Percentiles rank a stretch among this genome's conserved stretches.
Evolutionary conservation across 441 rosid species (phyloP).

Genomic region (Arabidopsis hybrid): DNA sequence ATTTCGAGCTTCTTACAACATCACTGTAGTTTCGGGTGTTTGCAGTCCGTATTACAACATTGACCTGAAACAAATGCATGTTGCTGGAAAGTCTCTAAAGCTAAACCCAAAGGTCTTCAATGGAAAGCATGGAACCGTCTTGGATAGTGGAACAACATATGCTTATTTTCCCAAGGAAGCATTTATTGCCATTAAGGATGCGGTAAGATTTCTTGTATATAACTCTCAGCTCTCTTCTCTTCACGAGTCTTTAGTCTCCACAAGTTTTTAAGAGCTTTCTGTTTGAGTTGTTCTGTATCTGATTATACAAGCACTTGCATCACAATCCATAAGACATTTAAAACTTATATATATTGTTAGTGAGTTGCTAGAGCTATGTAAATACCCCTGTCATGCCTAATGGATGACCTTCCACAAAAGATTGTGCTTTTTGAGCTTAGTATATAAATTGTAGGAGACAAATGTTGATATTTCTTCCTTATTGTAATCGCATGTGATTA

Average conservation of each 20-base stretch:
- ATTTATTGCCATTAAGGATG: slow-evolving; percentile 62
- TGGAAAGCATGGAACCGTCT: slow-evolving; percentile 69
- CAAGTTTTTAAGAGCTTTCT: neutral
- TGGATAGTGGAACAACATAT: slow-evolving; percentile 86
- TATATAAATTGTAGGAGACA: slow-evolving; percentile 2
- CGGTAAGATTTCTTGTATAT: slow-evolving; percentile 54
- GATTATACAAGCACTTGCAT: slow-evolving; percentile 1
- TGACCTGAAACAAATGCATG: slow-evolving; percentile 75
- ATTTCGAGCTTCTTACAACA: slow-evolving; percentile 66
- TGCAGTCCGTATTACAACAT: slow-evolving; percentile 84
- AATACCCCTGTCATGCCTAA: slow-evolving; percentile 1
- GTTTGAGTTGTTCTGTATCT: slow-evolving; percentile 7
- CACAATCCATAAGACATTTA: neutral
- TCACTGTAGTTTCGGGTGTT: slow-evolving; percentile 64
- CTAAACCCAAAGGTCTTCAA: slow-evolving; percentile 59
- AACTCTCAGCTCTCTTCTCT: slow-evolving; percentile 17
- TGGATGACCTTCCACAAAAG: neutral
- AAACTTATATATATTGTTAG: neutral
- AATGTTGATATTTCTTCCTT: neutral
- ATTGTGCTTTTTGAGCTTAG: neutral
- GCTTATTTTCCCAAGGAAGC: slow-evolving; percentile 72
- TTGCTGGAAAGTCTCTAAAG: slow-evolving; percentile 69
- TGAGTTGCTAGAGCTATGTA: slow-evolving; percentile 8
- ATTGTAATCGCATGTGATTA: slow-evolving; percentile 8
- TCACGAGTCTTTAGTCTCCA: neutral